Percentiles rank a stretch among this genome's conserved stretches.
phyloP scores from a whole-genome alignment of 495 filamentous ascomycete species.

The Bombardia bombarda region DNA sequence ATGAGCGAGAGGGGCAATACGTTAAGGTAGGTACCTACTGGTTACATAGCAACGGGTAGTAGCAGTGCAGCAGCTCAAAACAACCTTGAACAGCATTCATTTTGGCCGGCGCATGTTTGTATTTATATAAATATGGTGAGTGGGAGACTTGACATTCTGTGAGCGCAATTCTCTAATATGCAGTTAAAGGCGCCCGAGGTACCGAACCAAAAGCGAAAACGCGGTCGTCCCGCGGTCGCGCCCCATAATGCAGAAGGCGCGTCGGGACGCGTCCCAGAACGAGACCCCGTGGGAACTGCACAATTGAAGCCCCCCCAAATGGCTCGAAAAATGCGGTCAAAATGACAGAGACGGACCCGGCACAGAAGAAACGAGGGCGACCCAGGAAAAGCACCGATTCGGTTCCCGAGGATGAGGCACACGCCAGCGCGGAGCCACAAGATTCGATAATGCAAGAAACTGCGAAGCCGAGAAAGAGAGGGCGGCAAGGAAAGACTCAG shows the following conservation, averaged over 20 bases:
- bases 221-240: constrained; percentile 33
- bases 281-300: not conserved
- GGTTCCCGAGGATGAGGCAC: not conserved
- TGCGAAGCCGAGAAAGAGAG: constrained; percentile 12
- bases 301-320: not conserved
- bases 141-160: no score
- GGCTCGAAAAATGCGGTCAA: not conserved
- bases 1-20: no score
- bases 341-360: not conserved
- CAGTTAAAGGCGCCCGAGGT: constrained; percentile 26
- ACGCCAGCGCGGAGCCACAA: not conserved
- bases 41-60: no score
- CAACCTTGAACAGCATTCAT: not conserved
- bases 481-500: constrained; percentile 8
- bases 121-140: constrained; percentile 15
- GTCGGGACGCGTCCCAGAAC: constrained; percentile 10
- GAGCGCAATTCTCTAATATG: no score
- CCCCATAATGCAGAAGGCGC: constrained; percentile 26
- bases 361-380: constrained; percentile 15
- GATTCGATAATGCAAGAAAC: not conserved
- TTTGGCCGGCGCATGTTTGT: constrained; percentile 8
- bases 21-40: no score
- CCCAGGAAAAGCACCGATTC: constrained; percentile 7
- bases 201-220: constrained; percentile 33
- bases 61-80: no score